These are phyloP conservation scores for Paraconiothyrium brasiliense DNA, from an alignment of 2,329 filamentous ascomycete species.

Conservation along the genomic window DNA sequence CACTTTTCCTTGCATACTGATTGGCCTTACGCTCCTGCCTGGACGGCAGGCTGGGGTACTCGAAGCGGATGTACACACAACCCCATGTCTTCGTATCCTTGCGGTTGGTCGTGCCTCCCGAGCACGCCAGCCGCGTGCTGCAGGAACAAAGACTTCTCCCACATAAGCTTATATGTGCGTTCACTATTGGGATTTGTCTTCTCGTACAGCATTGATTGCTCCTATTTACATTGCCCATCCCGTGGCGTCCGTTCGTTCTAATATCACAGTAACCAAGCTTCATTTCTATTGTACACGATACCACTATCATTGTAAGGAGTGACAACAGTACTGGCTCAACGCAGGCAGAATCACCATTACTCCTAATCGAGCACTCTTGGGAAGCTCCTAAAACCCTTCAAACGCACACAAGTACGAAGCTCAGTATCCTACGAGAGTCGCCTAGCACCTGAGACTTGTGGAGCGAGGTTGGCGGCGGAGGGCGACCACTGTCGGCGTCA, in stretches of 20 bases:
- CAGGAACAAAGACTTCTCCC: background rate
- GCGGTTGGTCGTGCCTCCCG: background rate
- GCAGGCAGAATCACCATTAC: background rate
- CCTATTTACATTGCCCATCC: background rate
- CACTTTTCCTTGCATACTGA: background rate
- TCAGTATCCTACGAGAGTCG: no score
- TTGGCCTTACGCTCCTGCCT: background rate
- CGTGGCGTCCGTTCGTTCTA: conserved; percentile 7
- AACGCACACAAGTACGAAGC: no score
- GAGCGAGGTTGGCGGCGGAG: background rate
- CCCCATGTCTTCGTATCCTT: conserved; percentile 4
- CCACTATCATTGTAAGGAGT: background rate
- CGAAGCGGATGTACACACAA: background rate
- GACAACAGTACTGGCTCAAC: background rate
- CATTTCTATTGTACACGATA: background rate
- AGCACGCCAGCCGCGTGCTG: conserved; percentile 2
- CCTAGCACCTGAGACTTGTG: background rate
- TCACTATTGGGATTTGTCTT: background rate
- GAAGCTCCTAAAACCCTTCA: no score
- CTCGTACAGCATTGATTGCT: conserved; percentile 2
- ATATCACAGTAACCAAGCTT: background rate
- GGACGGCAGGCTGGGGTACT: background rate
- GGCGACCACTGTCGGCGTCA: background rate
- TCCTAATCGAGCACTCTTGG: no score
- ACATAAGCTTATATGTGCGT: conserved; percentile 5